phyloP scores from a whole-genome alignment of 306 rosid species.

The Trichosanthes cucumerina region DNA sequence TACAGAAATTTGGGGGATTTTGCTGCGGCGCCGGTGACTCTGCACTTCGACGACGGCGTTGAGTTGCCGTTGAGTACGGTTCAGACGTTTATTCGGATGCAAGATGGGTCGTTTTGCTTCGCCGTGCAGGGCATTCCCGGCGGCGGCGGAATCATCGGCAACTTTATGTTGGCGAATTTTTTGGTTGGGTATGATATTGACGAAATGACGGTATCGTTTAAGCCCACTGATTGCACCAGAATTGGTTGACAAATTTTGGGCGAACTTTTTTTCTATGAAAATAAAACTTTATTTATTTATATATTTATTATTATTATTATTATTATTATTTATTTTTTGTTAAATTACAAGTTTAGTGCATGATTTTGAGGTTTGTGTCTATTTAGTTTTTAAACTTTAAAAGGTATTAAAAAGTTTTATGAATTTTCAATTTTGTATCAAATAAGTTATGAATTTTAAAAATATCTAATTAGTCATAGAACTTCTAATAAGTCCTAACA shows the following conservation, averaged over 20 bases:
- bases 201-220: slow-evolving; percentile 27
- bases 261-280: not conserved
- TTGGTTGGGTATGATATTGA: slow-evolving; percentile 43
- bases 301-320: too few species aligned
- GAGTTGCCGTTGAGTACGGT: not conserved
- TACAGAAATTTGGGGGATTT: not conserved
- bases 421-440: too few species aligned
- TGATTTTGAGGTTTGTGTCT: too few species aligned
- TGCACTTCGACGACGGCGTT: not conserved
- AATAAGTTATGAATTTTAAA: too few species aligned
- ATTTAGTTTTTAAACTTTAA: too few species aligned
- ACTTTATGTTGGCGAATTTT: slow-evolving; percentile 28
- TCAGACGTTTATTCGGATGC: not conserved
- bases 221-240: slow-evolving; percentile 26
- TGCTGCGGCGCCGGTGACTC: not conserved
- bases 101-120: slow-evolving; percentile 22
- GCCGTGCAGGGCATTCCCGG: not conserved
- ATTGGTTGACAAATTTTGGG: not conserved
- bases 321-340: too few species aligned
- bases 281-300: too few species aligned
- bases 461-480: too few species aligned
- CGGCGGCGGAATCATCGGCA: slow-evolving; percentile 23
- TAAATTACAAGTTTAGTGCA: too few species aligned
- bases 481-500: too few species aligned
- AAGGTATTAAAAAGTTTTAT: too few species aligned